phyloP scores from a whole-genome alignment of 225 moss, liverwort and hornwort species.

The Sphagnum contortum region DNA sequence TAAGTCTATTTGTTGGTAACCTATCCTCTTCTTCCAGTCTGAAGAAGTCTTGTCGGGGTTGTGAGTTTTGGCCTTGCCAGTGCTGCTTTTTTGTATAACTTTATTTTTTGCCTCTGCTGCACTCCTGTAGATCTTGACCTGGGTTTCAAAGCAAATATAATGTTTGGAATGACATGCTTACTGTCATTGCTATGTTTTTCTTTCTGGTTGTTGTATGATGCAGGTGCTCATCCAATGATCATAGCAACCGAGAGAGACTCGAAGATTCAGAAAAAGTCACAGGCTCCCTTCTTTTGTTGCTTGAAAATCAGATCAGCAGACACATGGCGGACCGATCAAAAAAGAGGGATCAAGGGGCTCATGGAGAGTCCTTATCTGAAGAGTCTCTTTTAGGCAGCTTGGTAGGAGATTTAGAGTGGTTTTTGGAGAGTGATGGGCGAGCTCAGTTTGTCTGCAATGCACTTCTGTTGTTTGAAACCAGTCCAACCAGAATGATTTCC shows the following conservation, averaged over 20 bases:
- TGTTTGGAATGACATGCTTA: too few species aligned
- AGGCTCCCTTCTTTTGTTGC: slow-evolving; percentile 22
- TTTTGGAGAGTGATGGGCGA: slow-evolving; percentile 42
- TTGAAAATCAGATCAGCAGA: slow-evolving; percentile 24
- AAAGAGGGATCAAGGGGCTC: too few species aligned
- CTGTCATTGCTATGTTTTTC: too few species aligned
- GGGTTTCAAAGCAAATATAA: too few species aligned
- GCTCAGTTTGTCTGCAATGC: slow-evolving; percentile 66
- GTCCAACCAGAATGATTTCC: slow-evolving; percentile 20
- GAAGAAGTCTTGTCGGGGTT: neutral
- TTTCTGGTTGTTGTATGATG: slow-evolving; percentile 5
- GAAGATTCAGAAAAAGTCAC: slow-evolving; percentile 43
- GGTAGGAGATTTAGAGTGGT: slow-evolving; percentile 61
- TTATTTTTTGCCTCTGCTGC: too few species aligned
- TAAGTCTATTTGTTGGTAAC: slow-evolving; percentile 7
- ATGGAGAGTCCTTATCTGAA: too few species aligned
- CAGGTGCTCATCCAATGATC: slow-evolving; percentile 42
- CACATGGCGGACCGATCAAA: slow-evolving; percentile 10
- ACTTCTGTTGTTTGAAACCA: slow-evolving; percentile 39
- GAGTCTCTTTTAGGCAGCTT: slow-evolving; percentile 40
- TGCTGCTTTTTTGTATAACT: too few species aligned
- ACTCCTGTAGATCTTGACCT: too few species aligned
- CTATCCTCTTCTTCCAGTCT: too few species aligned
- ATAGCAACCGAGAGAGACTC: slow-evolving; percentile 21
- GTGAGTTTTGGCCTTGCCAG: too few species aligned